Base-by-base conservation (phyloP, 805 yeast species). In the Zygosaccharomyces lentus region DNA sequence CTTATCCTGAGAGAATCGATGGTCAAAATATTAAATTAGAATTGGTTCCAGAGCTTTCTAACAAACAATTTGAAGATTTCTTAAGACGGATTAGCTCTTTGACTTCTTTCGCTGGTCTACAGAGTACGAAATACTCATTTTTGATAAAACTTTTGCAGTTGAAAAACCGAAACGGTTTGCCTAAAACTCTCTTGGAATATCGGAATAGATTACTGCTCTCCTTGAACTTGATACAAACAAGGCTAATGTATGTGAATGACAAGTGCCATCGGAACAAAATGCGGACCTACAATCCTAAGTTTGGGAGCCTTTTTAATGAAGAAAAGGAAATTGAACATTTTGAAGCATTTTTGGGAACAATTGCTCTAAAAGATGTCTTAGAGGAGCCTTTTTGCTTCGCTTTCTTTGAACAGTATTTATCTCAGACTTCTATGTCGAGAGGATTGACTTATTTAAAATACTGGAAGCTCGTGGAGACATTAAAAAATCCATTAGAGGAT, bases 401-500 rank as follows among this genome's bases (percentile, higher is more conserved):
- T 4, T 51, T 34, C 35, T 61, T 62, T 27, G 43, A 49, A 7
- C 35, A 38, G 5, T 63, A 35, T 39, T 35, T 61, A 9, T 10
- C 15, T 2, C 29, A 39, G 16, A 30, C 35, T 12, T 24, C 48
- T 7, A 34, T 50, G 9, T 24, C 32, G 5, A 43, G 46, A 21
- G 58, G 57, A 2, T 16, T 35, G 4, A 41, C 52, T 4, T 58
- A 81, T 24, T 57, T 87, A 3, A 81, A 81, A 36, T 80, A 79
- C 49, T 85, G 89, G 87, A 60, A 76, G 4, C 74, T 77, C 2
- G 82, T 87, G 2, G 84, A 87, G 49, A 71, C 76, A 0, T 73
- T 87, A 31, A 78, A 80, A 54, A 84, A 84, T 40, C 96, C 96
- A 0, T 62, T 89, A 13, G 84, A 76, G 47, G 69, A 69, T 51